phyloP scores from a whole-genome alignment of 2,329 filamentous ascomycete genomes.

The Onygena corvina region DNA sequence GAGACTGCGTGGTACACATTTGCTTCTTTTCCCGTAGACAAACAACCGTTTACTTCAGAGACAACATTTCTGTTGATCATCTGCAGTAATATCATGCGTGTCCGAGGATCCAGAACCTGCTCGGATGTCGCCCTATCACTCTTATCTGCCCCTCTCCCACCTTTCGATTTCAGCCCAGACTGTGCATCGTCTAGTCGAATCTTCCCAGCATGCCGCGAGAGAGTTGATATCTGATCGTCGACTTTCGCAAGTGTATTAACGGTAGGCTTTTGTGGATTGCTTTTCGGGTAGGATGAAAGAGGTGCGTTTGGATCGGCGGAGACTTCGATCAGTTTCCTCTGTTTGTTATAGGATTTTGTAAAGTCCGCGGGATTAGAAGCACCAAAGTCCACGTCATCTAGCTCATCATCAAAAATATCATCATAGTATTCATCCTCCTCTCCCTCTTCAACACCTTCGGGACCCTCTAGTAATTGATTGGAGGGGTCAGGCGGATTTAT shows the following conservation, averaged over 20 bases:
- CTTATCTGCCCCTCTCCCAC: constrained; percentile 51
- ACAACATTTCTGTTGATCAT: constrained; percentile 89
- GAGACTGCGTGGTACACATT: constrained; percentile 90
- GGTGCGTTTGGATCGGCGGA: constrained; percentile 38
- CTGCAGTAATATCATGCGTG: constrained; percentile 87
- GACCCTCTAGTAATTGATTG: constrained; percentile 23
- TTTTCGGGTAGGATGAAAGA: constrained; percentile 50
- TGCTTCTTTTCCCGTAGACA: constrained; percentile 94
- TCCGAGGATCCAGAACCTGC: constrained; percentile 85
- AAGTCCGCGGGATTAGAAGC: constrained; percentile 53
- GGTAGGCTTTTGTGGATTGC: constrained; percentile 65
- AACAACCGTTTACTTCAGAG: constrained; percentile 82
- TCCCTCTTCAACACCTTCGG: constrained; percentile 36
- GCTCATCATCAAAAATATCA: constrained; percentile 43
- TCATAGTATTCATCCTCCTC: constrained; percentile 53
- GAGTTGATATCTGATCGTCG: constrained; percentile 76
- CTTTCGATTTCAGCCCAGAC: constrained; percentile 41
- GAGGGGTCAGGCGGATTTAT: not conserved
- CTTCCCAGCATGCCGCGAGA: constrained; percentile 74
- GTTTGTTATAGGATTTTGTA: constrained; percentile 80
- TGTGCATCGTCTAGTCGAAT: constrained; percentile 60
- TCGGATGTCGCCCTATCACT: constrained; percentile 87
- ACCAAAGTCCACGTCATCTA: constrained; percentile 44
- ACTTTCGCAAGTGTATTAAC: constrained; percentile 69
- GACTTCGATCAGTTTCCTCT: constrained; percentile 53